Evolutionary conservation across 2,329 filamentous ascomycete genomes (phyloP).

Genomic region (Aspergillus fischeri): DNA sequence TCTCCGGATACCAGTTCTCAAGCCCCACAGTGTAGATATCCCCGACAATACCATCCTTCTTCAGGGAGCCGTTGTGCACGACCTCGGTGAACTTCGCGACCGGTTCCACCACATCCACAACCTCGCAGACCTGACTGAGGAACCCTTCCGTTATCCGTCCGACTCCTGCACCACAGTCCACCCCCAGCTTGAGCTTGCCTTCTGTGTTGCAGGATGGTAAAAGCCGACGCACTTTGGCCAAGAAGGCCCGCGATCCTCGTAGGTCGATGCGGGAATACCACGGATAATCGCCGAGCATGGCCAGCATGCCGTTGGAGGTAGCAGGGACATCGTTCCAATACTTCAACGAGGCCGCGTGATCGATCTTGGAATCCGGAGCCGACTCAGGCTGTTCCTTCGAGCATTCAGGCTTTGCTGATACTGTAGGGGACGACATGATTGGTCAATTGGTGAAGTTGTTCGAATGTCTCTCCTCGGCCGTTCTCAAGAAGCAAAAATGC

Average conservation of each 20-base stretch:
- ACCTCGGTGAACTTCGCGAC: constrained; percentile 72
- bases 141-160: constrained; percentile 77
- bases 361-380: constrained; percentile 23
- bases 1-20: constrained; percentile 61
- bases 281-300: constrained; percentile 64
- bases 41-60: constrained; percentile 50
- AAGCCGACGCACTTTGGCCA: constrained; percentile 56
- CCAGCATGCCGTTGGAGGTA: constrained; percentile 52
- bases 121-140: constrained; percentile 63
- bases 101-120: constrained; percentile 81
- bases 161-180: constrained; percentile 67
- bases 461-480: not conserved
- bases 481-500: not conserved
- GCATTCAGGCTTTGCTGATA: not conserved
- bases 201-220: constrained; percentile 10
- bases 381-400: not conserved
- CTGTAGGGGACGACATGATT: not conserved
- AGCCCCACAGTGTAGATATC: constrained; percentile 68
- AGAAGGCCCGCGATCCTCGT: constrained; percentile 63
- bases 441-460: not conserved
- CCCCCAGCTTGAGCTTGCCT: constrained; percentile 35
- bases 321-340: constrained; percentile 33
- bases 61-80: constrained; percentile 42
- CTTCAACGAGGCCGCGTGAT: constrained; percentile 31
- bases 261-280: constrained; percentile 67